Base-by-base conservation (phyloP, 106 monocot species). In the Allium fistulosum region DNA sequence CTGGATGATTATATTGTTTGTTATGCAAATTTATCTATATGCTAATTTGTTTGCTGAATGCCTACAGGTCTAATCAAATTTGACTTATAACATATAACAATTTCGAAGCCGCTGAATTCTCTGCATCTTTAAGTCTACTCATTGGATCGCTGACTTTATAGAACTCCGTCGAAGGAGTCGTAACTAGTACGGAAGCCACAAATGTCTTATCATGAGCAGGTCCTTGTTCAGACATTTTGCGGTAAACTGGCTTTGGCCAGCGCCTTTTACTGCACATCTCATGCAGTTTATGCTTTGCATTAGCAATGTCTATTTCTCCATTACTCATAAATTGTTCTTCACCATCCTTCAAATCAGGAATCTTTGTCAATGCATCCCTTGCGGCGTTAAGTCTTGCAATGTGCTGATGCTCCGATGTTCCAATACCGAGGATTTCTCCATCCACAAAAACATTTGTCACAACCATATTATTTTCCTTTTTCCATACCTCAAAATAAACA, bases 381-480 rank as follows among this genome's bases (percentile, higher is more conserved):
- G 84, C 81, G 9, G 84, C 91, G 58, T 84, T 87, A 0, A 87
- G 69, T 65, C 70, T 91, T 4, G 81, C 79, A 53, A 87, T 84
- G 1, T 17, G 26, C 67, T 80, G 83, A 48, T 84, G 73, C 53
- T 81, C 62, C 8, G 87, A 84, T 9, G 52, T 68, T 0, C 81
- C 79, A 51, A 66, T 49, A 2, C 84, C 84, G 7, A 84, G 10
- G 0, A 79, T 57, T 37, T 87, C 45, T 22, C 79, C 74, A 22
- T 75, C 81, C 4, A 87, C 52, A 49, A 84, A 71, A 15, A 80
- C 81, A 58, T 79, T 81, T 7, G 48, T 59, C 4, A 80, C 48
- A 11, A 59, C 74, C 14, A 10, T 18, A 11, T 66, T 51, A 1
- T 37, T 37, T 8, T 28, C 87, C 7, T 72, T 76, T 28, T 46